Conservation (phyloP, 495 filamentous ascomycete species). For the Penicillium coffeae region DNA sequence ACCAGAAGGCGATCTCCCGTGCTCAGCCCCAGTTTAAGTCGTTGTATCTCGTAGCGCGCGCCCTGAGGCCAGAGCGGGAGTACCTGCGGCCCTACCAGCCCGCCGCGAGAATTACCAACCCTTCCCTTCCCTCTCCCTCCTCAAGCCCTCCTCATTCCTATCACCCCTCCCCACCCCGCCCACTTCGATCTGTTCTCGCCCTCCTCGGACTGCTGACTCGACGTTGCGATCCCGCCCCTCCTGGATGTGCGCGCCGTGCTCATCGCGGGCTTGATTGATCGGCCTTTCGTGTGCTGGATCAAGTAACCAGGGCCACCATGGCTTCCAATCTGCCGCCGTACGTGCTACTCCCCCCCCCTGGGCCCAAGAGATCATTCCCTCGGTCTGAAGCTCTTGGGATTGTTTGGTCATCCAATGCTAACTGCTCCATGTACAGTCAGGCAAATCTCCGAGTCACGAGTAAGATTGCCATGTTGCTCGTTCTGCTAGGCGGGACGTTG, state of each 20-base stretch:
- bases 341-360: slow-evolving; percentile 22
- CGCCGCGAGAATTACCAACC: slow-evolving; percentile 13
- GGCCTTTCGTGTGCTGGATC: slow-evolving; percentile 33
- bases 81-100: slow-evolving; percentile 19
- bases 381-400: not conserved
- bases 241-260: slow-evolving; percentile 42
- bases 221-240: slow-evolving; percentile 18
- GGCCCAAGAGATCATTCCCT: not conserved
- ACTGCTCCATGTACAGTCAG: slow-evolving; percentile 38
- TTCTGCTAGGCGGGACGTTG: slow-evolving; percentile 15
- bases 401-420: slow-evolving; percentile 17
- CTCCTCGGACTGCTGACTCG: slow-evolving; percentile 12
- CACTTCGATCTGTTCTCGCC: slow-evolving; percentile 9
- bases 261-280: slow-evolving; percentile 41
- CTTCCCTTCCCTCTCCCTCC: slow-evolving; percentile 19
- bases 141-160: slow-evolving; percentile 17
- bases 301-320: slow-evolving; percentile 38
- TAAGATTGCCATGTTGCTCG: slow-evolving; percentile 35
- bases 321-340: slow-evolving; percentile 60
- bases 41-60: slow-evolving; percentile 12
- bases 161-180: slow-evolving; percentile 7
- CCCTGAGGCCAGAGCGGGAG: slow-evolving; percentile 21
- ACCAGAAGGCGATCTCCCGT: slow-evolving; percentile 13
- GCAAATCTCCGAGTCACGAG: slow-evolving; percentile 64
- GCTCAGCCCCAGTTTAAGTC: slow-evolving; percentile 27